These are phyloP conservation scores for Colletotrichum gigasporum DNA, from an alignment of 2,329 filamentous ascomycete genomes.

Conservation along the genomic window DNA sequence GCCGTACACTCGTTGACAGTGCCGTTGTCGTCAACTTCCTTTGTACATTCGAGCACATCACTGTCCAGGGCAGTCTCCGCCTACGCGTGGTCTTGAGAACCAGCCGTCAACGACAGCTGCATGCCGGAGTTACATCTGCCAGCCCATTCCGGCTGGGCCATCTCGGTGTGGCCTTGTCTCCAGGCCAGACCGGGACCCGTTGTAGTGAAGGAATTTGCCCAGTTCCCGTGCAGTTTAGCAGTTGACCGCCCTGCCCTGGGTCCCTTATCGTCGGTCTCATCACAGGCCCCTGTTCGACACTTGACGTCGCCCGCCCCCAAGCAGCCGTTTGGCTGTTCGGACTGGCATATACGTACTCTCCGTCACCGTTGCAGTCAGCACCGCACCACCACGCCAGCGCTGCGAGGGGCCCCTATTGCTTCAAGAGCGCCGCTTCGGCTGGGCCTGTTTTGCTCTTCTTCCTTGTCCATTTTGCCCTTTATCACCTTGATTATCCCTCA, in stretches of 20 bases:
- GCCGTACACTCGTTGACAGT: background rate
- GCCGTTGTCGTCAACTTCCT: constrained; percentile 8
- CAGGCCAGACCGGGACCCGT: background rate
- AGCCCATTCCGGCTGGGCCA: background rate
- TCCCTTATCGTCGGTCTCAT: constrained; percentile 5
- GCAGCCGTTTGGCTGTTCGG: background rate
- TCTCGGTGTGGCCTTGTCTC: background rate
- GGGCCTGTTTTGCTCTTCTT: background rate
- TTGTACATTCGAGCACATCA: constrained; percentile 15
- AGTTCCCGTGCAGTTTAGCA: background rate
- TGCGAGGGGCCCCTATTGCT: constrained; percentile 7
- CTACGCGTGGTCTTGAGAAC: background rate
- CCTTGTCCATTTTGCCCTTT: background rate
- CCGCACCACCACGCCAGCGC: background rate
- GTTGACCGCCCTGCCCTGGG: background rate
- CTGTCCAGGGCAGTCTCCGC: background rate
- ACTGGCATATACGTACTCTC: background rate
- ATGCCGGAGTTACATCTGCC: constrained; percentile 15
- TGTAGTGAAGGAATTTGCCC: background rate
- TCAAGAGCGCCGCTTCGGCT: constrained; percentile 17
- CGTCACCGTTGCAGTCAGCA: background rate
- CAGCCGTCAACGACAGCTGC: constrained; percentile 13
- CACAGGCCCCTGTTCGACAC: constrained; percentile 8
- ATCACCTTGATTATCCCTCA: background rate
- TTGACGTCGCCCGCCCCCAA: background rate